Conservation (phyloP, 352 stramenopile species). For the Globisporangium okanoganense region DNA sequence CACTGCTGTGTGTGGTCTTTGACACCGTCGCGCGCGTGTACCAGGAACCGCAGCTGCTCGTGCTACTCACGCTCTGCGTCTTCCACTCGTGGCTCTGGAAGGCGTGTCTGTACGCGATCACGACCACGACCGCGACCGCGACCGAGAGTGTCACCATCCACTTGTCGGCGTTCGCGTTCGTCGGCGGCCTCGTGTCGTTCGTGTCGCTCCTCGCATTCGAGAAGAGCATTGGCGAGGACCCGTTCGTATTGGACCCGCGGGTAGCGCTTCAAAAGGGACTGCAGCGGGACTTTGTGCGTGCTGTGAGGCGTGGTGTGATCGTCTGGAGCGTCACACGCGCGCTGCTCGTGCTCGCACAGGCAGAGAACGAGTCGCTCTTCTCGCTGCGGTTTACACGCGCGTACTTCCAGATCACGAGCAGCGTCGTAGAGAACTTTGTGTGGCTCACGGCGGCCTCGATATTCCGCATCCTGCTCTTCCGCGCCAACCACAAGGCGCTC, state of each 20-base stretch:
- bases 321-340: constrained; percentile 26
- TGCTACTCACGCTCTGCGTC: constrained; percentile 40
- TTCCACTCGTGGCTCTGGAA: constrained; percentile 53
- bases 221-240: constrained; percentile 35
- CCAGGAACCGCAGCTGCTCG: constrained; percentile 40
- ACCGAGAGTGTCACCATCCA: constrained; percentile 4
- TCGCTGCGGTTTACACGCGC: constrained; percentile 21
- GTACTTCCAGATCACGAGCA: constrained; percentile 43
- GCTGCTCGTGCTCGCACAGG: constrained; percentile 26
- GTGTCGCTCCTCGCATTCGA: constrained; percentile 40
- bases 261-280: constrained; percentile 30
- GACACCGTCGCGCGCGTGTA: constrained; percentile 28
- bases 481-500: constrained; percentile 29
- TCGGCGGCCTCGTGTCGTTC: constrained; percentile 39
- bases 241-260: constrained; percentile 47
- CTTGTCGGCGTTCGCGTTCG: constrained; percentile 34
- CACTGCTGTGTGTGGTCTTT: constrained; percentile 27
- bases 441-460: constrained; percentile 36
- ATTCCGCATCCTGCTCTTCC: constrained; percentile 54
- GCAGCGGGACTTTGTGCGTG: constrained; percentile 42
- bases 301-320: constrained; percentile 35
- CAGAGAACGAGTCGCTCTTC: constrained; percentile 12
- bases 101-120: constrained; percentile 10
- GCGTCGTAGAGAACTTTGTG: constrained; percentile 41
- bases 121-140: not conserved